A percentile compares a stretch with the other conserved stretches of the same genome.
These are phyloP conservation scores for Penicillium sp. DNA, from an alignment of 2,329 filamentous ascomycete genomes.

Conservation along the genomic window DNA sequence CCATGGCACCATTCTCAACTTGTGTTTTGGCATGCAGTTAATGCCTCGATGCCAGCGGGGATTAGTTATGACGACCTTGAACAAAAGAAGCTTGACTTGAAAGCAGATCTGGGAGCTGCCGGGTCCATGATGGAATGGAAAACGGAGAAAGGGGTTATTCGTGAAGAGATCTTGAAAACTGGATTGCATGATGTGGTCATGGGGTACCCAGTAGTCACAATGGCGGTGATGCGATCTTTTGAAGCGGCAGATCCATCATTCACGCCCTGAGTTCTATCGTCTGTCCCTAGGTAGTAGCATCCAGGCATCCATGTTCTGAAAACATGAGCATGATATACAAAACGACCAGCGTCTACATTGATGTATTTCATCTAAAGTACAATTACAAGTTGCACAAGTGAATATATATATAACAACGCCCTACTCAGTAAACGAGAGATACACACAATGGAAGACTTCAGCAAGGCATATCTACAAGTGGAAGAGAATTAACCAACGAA, in stretches of 20 bases:
- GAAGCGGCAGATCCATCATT: constrained; percentile 22
- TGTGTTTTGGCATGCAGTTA: constrained; percentile 52
- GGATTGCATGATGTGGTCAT: constrained; percentile 59
- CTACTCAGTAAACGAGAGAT: background rate
- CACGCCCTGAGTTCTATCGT: background rate
- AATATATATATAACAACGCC: background rate
- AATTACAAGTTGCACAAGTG: background rate
- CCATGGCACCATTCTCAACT: constrained; percentile 25
- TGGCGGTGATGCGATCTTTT: constrained; percentile 53
- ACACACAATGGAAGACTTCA: no score
- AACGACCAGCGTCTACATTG: no score
- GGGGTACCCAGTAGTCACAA: constrained; percentile 54
- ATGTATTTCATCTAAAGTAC: no score
- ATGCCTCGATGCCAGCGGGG: constrained; percentile 41
- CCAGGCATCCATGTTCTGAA: background rate
- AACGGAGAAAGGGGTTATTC: constrained; percentile 49
- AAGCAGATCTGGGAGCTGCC: constrained; percentile 46
- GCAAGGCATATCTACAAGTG: no score
- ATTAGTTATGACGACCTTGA: constrained; percentile 50
- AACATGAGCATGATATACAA: no score
- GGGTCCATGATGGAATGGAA: constrained; percentile 52
- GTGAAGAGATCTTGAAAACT: constrained; percentile 55
- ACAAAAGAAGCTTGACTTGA: constrained; percentile 41
- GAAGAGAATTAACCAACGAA: background rate
- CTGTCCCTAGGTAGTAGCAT: no score